Percentiles rank a stretch among this genome's conserved stretches.
Evolutionary conservation across 345 rosid species (phyloP).

Genomic region (Citropsis articulata): DNA sequence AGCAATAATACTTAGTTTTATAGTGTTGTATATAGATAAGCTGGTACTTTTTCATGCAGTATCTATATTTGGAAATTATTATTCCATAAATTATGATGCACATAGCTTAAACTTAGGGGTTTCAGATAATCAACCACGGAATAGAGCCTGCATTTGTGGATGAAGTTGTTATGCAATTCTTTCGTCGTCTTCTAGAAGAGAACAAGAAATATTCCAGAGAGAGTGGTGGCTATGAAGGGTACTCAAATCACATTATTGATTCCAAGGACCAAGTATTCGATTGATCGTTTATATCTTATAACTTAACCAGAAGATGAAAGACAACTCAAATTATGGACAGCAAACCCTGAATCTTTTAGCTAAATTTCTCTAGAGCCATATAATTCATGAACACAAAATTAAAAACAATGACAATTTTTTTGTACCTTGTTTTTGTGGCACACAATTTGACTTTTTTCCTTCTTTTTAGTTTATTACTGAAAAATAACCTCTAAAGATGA

Average conservation of each 20-base stretch:
- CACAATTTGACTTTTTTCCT: too few species aligned
- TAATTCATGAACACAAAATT: too few species aligned
- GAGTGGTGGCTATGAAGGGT: slow-evolving; percentile 54
- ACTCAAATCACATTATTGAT: slow-evolving; percentile 65
- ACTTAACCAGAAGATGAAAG: slow-evolving; percentile 46
- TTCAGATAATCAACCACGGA: slow-evolving; percentile 70
- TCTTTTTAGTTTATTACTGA: too few species aligned
- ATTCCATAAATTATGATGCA: background rate
- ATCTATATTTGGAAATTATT: too few species aligned
- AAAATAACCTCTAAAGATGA: too few species aligned
- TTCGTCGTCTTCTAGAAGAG: slow-evolving; percentile 52
- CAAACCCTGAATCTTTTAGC: slow-evolving; percentile 51
- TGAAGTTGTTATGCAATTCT: slow-evolving; percentile 48
- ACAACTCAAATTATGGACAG: slow-evolving; percentile 58
- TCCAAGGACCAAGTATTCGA: slow-evolving; percentile 60
- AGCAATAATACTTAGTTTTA: too few species aligned
- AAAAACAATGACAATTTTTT: too few species aligned
- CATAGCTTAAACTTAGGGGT: background rate
- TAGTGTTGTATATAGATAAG: too few species aligned
- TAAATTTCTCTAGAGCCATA: slow-evolving; percentile 7
- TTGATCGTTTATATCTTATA: slow-evolving; percentile 52
- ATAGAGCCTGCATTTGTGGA: too few species aligned
- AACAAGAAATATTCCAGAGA: slow-evolving; percentile 54
- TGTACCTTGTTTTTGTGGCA: too few species aligned
- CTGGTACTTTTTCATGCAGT: too few species aligned